phyloP scores from a whole-genome alignment of 129 eudicot species.

The Escallonia herrerae region DNA sequence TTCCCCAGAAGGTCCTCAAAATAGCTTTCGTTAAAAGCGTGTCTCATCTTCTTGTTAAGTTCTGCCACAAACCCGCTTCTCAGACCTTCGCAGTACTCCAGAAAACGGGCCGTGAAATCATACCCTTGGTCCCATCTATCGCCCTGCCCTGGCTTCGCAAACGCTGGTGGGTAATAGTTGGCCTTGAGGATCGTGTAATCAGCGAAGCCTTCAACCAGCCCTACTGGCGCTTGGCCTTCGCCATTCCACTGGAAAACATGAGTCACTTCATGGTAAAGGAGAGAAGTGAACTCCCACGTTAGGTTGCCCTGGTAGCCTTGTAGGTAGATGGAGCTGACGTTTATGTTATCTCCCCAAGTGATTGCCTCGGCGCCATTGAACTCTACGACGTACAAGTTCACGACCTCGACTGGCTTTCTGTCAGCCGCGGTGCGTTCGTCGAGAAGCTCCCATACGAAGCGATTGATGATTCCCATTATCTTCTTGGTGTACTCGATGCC shows the following conservation, averaged over 20 bases:
- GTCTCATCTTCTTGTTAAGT: slow-evolving; percentile 35
- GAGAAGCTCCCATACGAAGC: slow-evolving; percentile 29
- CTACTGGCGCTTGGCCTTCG: slow-evolving; percentile 24
- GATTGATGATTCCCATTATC: slow-evolving; percentile 15
- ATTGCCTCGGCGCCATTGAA: slow-evolving; percentile 20
- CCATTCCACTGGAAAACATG: slow-evolving; percentile 51
- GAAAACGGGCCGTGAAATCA: slow-evolving; percentile 36
- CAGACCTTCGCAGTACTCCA: slow-evolving; percentile 35
- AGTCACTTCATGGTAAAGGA: slow-evolving; percentile 40
- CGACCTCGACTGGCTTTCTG: slow-evolving; percentile 11
- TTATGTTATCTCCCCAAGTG: slow-evolving; percentile 17
- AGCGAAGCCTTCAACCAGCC: slow-evolving; percentile 43
- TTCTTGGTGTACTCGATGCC: slow-evolving; percentile 20
- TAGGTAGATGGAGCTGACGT: slow-evolving; percentile 21
- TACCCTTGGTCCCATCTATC: slow-evolving; percentile 42
- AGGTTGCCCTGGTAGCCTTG: slow-evolving; percentile 19
- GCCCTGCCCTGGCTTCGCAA: slow-evolving; percentile 35
- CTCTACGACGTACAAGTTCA: slow-evolving; percentile 18
- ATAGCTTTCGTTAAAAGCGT: slow-evolving; percentile 18
- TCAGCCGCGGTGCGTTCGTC: slow-evolving; percentile 17
- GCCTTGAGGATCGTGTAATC: slow-evolving; percentile 40
- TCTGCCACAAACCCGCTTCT: slow-evolving; percentile 32
- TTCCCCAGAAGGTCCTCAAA: slow-evolving; percentile 36
- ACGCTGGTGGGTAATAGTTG: slow-evolving; percentile 14
- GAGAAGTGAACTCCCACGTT: slow-evolving; percentile 25